Conservation (phyloP, 2,329 filamentous ascomycete species). For the Epichloe hybrida region DNA sequence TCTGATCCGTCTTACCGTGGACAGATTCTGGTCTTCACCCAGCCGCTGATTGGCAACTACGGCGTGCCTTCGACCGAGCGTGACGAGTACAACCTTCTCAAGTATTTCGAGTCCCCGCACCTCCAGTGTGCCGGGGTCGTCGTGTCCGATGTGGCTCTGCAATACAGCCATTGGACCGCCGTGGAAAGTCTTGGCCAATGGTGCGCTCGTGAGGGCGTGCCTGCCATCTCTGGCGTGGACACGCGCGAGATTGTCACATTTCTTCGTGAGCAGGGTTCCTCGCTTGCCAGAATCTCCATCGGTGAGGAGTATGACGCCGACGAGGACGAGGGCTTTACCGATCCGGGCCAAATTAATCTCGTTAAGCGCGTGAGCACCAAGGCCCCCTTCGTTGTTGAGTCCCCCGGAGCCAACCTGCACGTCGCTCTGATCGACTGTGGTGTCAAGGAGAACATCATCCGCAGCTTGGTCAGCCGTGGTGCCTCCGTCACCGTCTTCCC, state of each 20-base stretch:
- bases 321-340: constrained; percentile 90
- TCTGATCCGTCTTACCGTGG: constrained; percentile 80
- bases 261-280: constrained; percentile 92
- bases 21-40: constrained; percentile 96
- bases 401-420: constrained; percentile 70
- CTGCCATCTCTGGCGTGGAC: constrained; percentile 91
- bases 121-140: constrained; percentile 94
- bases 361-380: constrained; percentile 96
- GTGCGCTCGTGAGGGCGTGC: constrained; percentile 93
- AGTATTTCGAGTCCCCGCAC: constrained; percentile 97
- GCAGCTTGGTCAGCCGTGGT: constrained; percentile 81
- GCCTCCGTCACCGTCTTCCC: constrained; percentile 91
- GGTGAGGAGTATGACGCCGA: constrained; percentile 98
- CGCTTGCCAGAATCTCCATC: constrained; percentile 83
- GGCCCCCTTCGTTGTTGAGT: constrained; percentile 89
- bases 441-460: constrained; percentile 99
- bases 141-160: constrained; percentile 81
- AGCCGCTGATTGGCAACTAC: constrained; percentile 96
- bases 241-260: constrained; percentile 93
- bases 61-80: constrained; percentile 78
- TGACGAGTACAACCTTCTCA: constrained; percentile 80
- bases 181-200: constrained; percentile 87
- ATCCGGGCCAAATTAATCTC: constrained; percentile 92
- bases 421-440: constrained; percentile 94
- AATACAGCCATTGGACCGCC: constrained; percentile 98